Evolutionary conservation across 2,329 filamentous ascomycete genomes (phyloP).

Genomic region (Exserohilum rostratum): DNA sequence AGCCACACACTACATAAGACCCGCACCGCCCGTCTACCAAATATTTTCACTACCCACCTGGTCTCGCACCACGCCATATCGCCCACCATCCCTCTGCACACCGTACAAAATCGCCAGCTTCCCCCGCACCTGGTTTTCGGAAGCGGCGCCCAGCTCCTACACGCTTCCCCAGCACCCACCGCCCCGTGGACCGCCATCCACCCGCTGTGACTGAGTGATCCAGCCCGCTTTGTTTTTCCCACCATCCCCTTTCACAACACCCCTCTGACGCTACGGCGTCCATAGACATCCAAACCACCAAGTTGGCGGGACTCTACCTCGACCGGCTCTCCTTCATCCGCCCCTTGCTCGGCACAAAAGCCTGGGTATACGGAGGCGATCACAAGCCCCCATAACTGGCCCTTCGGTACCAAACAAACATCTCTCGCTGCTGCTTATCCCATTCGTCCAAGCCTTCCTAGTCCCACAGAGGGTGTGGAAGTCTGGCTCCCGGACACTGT

Average conservation of each 20-base stretch:
- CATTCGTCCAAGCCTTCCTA: slow-evolving; percentile 29
- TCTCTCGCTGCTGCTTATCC: slow-evolving; percentile 24
- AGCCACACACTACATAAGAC: slow-evolving; percentile 12
- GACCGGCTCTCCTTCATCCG: slow-evolving; percentile 75
- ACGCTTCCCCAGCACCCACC: slow-evolving; percentile 12
- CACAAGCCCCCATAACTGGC: slow-evolving; percentile 91
- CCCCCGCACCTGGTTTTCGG: not conserved
- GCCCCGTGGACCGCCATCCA: slow-evolving; percentile 22
- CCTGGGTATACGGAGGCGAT: slow-evolving; percentile 96
- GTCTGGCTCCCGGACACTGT: slow-evolving; percentile 32
- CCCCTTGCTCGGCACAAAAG: slow-evolving; percentile 89
- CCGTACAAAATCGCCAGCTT: not conserved
- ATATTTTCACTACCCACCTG: slow-evolving; percentile 33
- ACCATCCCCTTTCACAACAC: slow-evolving; percentile 18
- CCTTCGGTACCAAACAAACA: slow-evolving; percentile 32
- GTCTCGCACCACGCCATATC: slow-evolving; percentile 23
- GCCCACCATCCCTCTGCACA: slow-evolving; percentile 3
- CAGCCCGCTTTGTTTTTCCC: slow-evolving; percentile 27
- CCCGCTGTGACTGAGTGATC: slow-evolving; percentile 36
- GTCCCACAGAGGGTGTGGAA: slow-evolving; percentile 32
- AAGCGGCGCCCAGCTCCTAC: slow-evolving; percentile 14
- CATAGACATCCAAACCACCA: slow-evolving; percentile 66
- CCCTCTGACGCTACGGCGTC: slow-evolving; percentile 49
- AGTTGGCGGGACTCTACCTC: slow-evolving; percentile 87
- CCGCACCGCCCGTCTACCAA: slow-evolving; percentile 19